Conservation (phyloP, 2,329 filamentous ascomycete genomes). For the Didymella exigua region DNA sequence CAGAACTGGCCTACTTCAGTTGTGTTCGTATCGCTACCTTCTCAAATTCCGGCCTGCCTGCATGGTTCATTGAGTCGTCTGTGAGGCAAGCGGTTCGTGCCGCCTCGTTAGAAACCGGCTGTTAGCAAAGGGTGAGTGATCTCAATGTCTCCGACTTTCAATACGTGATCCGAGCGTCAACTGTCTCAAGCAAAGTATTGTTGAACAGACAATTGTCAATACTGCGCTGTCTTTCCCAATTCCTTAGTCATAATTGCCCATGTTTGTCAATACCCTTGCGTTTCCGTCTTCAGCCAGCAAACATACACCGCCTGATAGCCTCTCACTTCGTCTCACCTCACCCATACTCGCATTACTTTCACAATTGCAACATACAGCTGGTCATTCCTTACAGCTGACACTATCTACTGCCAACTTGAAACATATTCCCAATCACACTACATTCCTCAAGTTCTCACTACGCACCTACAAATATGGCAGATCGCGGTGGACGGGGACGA, state of each 20-base stretch:
- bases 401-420: neutral
- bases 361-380: neutral
- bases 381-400: neutral
- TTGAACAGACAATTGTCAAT: neutral
- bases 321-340: neutral
- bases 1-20: neutral
- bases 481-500: conserved; percentile 17
- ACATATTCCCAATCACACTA: neutral
- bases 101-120: neutral
- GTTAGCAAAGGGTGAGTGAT: neutral
- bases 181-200: neutral
- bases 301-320: neutral
- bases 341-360: neutral
- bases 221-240: neutral
- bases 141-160: neutral
- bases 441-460: neutral
- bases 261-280: neutral
- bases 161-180: too few species aligned
- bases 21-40: neutral
- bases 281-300: neutral
- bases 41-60: neutral
- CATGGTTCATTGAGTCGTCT: neutral
- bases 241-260: neutral
- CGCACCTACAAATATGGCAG: conserved; percentile 4
- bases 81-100: neutral